Base-by-base conservation (phyloP, 805 yeast species). In the Ogataea corticis region DNA sequence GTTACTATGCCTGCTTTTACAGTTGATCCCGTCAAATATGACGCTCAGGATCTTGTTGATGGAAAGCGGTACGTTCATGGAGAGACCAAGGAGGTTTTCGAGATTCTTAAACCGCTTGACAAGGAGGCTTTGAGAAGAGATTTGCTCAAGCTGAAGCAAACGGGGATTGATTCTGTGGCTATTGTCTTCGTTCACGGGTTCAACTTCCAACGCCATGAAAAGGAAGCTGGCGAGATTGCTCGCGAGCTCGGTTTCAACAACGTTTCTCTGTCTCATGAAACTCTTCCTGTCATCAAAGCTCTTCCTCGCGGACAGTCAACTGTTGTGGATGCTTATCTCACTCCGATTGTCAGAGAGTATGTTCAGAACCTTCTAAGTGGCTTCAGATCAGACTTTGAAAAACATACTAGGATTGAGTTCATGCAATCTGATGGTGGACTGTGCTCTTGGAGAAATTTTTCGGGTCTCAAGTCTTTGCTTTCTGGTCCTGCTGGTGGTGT, bases 401-500 rank as follows among this genome's bases (percentile, higher is more conserved):
- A 45, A 18, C 44, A 50, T 31, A 66, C 70, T 4, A 59, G 68
- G 46, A 71, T 77, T 44, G 72, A 76, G 51, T 78, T 78, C 60
- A 78, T 78, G 83, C 82, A 77, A 58, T 72, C 79, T 11, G 79
- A 78, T 60, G 83, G 83, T 37, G 83, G 83, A 10, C 65, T 78
- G 39, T 73, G 76, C 47, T 75, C 76, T 4, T 74, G 76, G 67
- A 69, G 71, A 45, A 71, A 73, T 43, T 78, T 78, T 55, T 69
- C 79, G 3, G 83, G 83, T 3, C 61, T 78, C 41, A 69, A 72
- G 51, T 77, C 82, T 7, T 67, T 78, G 19, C 63, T 78, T 21
- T 77, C 82, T 1, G 83, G 83, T 4, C 83, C 83, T 2, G 83
- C 83, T 35, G 83, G 83, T 35, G 83, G 83, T 36, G 77, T 78